Evolutionary conservation across 805 yeast genomes (phyloP), one percentile per base, ranked within the genome.

Genomic region (Groenewaldozyma salmanticensis): DNA sequence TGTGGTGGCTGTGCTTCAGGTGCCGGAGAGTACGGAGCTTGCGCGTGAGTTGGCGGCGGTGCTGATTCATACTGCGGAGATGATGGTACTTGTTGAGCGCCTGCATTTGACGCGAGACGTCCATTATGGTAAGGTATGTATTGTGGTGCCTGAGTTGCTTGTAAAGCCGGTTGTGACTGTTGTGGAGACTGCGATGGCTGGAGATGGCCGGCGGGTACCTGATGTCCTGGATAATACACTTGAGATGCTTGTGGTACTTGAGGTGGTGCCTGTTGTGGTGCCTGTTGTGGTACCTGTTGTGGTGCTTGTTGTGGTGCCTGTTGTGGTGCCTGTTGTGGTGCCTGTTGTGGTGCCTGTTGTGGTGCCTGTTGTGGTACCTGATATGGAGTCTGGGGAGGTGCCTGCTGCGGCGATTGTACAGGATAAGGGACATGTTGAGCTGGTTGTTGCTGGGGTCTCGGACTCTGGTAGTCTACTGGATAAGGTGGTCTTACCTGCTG

Each of bases 251-350:
- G 29, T 7, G 29, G 7, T 24, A 9, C 11, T 24, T 24, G 29
- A 24, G 29, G 11, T 24, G 7, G 29, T 13, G 29, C 29, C 29
- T 24, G 29, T 24, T 24, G 29, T 24, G 29, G 13, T 24, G 29
- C 29, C 29, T 24, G 29, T n/a, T 7, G 13, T 9, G 29, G 7
- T 24, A 13, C 29, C 13, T 13, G 7, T 7, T 13, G 29, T 7
- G 29, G 7, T 24, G 29, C 11, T 13, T 24, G 11, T 24, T 24
- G 13, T 9, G 29, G 29, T 13, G 29, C 60, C 22, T 54, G 51
- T 20, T 52, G 56, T 31, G 52, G 50, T 13, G 55, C 57, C 33
- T 42, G 44, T 11, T 54, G 51, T 35, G 29, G 35, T 20, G 4
- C n/a, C n/a, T n/a, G n/a, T 24, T 7, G 29, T 7, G 29, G 7